Evolutionary conservation across 129 eudicot genomes (phyloP), one percentile per base, ranked within the genome.

Genomic region (Chrysanthemum seticuspe): DNA sequence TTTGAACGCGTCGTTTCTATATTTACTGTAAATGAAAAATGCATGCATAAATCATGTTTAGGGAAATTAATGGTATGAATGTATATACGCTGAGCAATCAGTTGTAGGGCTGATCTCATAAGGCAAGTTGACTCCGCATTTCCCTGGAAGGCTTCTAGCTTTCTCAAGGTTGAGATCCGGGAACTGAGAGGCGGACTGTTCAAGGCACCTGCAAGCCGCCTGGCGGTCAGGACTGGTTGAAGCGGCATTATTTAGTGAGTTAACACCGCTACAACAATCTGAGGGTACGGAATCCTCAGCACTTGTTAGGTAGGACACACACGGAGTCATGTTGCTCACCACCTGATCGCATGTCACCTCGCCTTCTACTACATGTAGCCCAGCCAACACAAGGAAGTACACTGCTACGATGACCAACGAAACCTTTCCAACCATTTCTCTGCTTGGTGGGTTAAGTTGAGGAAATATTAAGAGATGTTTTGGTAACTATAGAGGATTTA

Each of bases 81-180:
- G 6, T 40, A 40, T 40, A 40, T 74, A 74, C 79, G 67, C 67
- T 67, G 84, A 75, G 78, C 87, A 83, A 79, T 83, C 79, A 16
- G 78, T 72, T 23, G 23, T 25, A 0, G 84, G 76, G 19, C 65
- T 77, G 65, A 81, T 81, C 14, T 23, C 59, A 62, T 71, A 76
- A 2, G 85, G 72, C 10, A 81, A 36, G 13, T 25, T 25, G 66
- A 81, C 65, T 14, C 70, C 84, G 25, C 84, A 83, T 65, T 71
- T 83, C 8, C 73, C 58, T 0, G 81, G 84, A 74, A 83, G 78
- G 10, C 18, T 14, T 50, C 73, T 65, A 36, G 77, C 84, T 10
- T 74, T 70, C 3, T 61, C 72, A 12, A 49, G 34, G 56, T 66
- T 34, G 65, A 79, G 45, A 23, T 71, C 68, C 0, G 62, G 58